Conservation (phyloP, 768 basidiomycete genomes). For the Lyophyllum decastes region DNA sequence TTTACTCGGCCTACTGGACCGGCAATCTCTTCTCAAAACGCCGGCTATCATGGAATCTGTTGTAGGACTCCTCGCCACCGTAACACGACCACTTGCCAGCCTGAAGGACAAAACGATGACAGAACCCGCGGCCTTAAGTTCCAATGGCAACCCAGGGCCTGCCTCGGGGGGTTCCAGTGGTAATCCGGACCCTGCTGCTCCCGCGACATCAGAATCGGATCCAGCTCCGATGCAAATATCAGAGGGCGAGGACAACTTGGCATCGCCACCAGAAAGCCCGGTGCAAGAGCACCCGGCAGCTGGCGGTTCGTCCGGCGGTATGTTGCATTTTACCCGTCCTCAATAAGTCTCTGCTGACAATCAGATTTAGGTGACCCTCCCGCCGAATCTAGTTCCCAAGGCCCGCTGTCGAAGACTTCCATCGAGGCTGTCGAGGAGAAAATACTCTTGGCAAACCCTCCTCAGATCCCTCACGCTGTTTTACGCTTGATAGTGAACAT, state of each 20-base stretch:
- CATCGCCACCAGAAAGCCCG: neutral
- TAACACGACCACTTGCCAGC: constrained; percentile 80
- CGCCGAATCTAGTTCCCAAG: constrained; percentile 1
- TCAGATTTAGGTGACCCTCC: constrained; percentile 3
- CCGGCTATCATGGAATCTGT: constrained; percentile 93
- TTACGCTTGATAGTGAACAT: constrained; percentile 95
- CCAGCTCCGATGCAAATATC: constrained; percentile 9
- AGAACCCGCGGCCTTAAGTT: constrained; percentile 19
- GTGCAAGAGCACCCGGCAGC: constrained; percentile 1
- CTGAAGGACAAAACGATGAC: constrained; percentile 53
- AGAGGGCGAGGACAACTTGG: neutral
- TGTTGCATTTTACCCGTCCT: neutral
- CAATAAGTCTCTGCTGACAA: neutral
- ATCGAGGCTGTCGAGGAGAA: constrained; percentile 47
- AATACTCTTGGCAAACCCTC: constrained; percentile 65
- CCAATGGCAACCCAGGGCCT: neutral
- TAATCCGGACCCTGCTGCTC: neutral
- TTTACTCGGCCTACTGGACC: constrained; percentile 84
- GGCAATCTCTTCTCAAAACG: constrained; percentile 81
- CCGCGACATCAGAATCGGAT: neutral
- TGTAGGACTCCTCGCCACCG: constrained; percentile 81
- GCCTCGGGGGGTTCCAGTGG: constrained; percentile 14
- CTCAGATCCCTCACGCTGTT: constrained; percentile 83
- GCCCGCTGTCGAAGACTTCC: constrained; percentile 21
- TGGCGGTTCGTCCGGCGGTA: constrained; percentile 2